phyloP scores from a whole-genome alignment of 805 yeast species.

The Ogataea henricii region DNA sequence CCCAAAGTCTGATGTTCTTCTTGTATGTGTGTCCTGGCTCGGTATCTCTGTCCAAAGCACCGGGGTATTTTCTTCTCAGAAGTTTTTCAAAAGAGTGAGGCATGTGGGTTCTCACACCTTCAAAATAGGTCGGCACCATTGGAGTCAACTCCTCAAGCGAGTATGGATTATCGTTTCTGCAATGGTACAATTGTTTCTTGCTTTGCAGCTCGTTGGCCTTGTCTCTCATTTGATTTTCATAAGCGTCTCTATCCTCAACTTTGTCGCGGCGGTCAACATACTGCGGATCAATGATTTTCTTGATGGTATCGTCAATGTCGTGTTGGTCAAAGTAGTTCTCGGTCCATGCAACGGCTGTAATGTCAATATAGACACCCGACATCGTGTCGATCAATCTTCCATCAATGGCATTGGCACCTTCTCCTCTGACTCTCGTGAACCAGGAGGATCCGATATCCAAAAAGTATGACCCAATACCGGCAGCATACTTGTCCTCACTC shows the following conservation, averaged over 20 bases:
- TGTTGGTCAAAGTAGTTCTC: conserved; percentile 33
- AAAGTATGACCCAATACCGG: conserved; percentile 59
- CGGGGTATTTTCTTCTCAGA: conserved; percentile 51
- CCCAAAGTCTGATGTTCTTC: conserved; percentile 61
- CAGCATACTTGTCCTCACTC: conserved; percentile 31
- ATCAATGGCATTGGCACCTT: conserved; percentile 60
- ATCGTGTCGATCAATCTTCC: conserved; percentile 67
- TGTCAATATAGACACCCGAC: conserved; percentile 66
- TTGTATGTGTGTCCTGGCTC: conserved; percentile 47
- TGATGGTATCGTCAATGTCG: conserved; percentile 19
- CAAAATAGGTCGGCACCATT: conserved; percentile 49
- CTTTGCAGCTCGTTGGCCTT: conserved; percentile 26
- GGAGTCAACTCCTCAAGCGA: conserved; percentile 50
- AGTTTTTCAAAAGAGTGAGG: conserved; percentile 47
- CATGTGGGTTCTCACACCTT: conserved; percentile 55
- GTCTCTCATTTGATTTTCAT: conserved; percentile 16
- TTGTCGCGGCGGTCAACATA: conserved; percentile 14
- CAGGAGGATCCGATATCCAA: conserved; percentile 50
- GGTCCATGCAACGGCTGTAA: conserved; percentile 55
- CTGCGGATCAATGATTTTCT: conserved; percentile 25
- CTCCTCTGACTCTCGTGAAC: conserved; percentile 51
- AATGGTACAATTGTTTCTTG: conserved; percentile 40
- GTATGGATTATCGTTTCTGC: conserved; percentile 58
- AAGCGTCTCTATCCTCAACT: conserved; percentile 18
- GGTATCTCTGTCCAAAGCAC: conserved; percentile 35